A percentile compares a stretch with the other conserved stretches of the same genome.
These are phyloP conservation scores for Corymbia citriodora DNA, from an alignment of 441 rosid genomes.

Conservation along the genomic window DNA sequence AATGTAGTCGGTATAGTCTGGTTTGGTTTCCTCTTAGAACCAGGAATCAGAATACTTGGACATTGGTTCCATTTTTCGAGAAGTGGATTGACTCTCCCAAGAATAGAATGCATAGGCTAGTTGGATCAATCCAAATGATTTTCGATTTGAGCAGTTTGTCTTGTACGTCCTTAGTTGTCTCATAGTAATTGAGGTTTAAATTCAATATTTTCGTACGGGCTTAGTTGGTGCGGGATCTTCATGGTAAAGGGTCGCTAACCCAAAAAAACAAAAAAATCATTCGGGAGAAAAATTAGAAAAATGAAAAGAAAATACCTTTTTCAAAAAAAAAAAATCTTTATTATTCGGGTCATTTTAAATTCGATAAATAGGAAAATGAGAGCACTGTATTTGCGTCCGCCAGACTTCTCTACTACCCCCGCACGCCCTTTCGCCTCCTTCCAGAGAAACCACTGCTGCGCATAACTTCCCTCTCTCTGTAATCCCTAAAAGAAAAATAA, in stretches of 20 bases:
- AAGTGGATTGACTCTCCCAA: too few relatives aligned
- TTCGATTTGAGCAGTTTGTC: too few relatives aligned
- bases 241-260: rapidly evolving
- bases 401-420: neutral
- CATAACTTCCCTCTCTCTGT: neutral
- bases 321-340: neutral
- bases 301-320: neutral
- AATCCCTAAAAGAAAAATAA: neutral
- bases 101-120: too few relatives aligned
- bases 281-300: neutral
- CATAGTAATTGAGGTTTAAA: neutral
- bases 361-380: neutral
- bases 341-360: neutral
- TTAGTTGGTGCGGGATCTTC: neutral
- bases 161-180: too few relatives aligned
- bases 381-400: neutral
- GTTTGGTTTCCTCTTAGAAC: too few relatives aligned
- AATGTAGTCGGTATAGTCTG: too few relatives aligned
- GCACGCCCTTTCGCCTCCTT: neutral
- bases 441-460: neutral
- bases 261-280: neutral
- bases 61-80: too few relatives aligned
- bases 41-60: too few relatives aligned
- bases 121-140: too few relatives aligned
- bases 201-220: neutral